Evolutionary conservation across 2,329 filamentous ascomycete genomes (phyloP).

Genomic region (Dactylella cylindrospora): DNA sequence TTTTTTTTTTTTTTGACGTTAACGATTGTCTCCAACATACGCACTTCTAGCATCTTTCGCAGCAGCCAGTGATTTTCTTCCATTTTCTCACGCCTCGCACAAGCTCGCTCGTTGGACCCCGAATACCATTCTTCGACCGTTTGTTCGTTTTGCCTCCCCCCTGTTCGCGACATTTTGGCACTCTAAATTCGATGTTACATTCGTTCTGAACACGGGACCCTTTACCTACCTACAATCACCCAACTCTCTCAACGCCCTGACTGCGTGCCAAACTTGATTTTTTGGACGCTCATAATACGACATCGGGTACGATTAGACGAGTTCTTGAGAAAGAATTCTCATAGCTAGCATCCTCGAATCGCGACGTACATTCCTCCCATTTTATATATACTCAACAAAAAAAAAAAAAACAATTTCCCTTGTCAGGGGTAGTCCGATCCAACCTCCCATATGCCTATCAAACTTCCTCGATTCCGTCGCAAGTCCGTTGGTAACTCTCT

Average conservation of each 20-base stretch:
- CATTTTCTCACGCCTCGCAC: neutral
- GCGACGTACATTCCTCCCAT: slow-evolving; percentile 28
- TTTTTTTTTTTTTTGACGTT: slow-evolving; percentile 2
- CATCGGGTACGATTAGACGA: slow-evolving; percentile 37
- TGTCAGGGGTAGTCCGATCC: slow-evolving; percentile 23
- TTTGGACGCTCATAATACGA: slow-evolving; percentile 18
- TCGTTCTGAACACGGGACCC: slow-evolving; percentile 24
- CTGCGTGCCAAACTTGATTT: slow-evolving; percentile 15
- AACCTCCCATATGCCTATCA: slow-evolving; percentile 49
- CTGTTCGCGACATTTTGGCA: neutral
- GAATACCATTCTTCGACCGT: neutral
- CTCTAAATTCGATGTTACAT: slow-evolving; percentile 29
- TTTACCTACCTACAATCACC: slow-evolving; percentile 27
- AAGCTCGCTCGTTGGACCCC: no score
- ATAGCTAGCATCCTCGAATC: slow-evolving; percentile 8
- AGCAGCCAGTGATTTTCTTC: neutral
- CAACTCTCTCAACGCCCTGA: slow-evolving; percentile 15
- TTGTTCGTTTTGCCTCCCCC: neutral
- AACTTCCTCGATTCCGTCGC: slow-evolving; percentile 50
- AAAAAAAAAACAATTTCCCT: slow-evolving; percentile 12
- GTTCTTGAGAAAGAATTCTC: slow-evolving; percentile 1
- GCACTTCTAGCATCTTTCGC: neutral
- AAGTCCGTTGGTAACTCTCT: slow-evolving; percentile 50
- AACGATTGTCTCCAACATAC: neutral
- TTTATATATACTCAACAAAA: slow-evolving; percentile 16